Evolutionary conservation across 345 rosid genomes (phyloP).

Genomic region (Eucalyptus pauciflora): DNA sequence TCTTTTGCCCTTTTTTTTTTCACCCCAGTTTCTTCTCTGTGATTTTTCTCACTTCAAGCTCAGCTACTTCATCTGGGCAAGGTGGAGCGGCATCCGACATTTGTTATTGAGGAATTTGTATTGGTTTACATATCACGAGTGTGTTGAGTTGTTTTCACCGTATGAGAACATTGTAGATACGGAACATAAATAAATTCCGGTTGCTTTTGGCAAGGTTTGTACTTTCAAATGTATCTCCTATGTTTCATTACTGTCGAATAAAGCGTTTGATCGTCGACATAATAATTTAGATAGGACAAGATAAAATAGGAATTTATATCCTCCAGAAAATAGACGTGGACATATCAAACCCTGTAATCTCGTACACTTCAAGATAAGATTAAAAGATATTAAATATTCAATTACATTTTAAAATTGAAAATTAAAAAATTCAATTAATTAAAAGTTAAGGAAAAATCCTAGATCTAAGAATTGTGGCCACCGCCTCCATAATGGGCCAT

Average conservation of each 20-base stretch:
- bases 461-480: neutral
- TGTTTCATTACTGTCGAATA: neutral
- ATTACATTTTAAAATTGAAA: too few species aligned
- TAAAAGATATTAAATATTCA: neutral
- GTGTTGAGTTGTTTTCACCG: neutral
- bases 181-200: neutral
- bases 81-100: neutral
- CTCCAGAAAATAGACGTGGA: neutral
- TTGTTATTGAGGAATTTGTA: neutral
- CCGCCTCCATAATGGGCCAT: neutral
- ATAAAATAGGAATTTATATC: too few species aligned
- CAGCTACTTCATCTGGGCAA: neutral
- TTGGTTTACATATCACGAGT: neutral
- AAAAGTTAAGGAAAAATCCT: too few species aligned
- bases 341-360: neutral
- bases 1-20: neutral
- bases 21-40: neutral
- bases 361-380: neutral
- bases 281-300: too few species aligned
- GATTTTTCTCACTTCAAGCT: conserved; percentile 4
- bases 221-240: neutral
- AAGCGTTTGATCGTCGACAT: too few species aligned
- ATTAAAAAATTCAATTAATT: neutral
- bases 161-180: neutral
- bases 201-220: neutral